phyloP scores from a whole-genome alignment of 345 rosid species.

The Crucihimalaya himalaica region DNA sequence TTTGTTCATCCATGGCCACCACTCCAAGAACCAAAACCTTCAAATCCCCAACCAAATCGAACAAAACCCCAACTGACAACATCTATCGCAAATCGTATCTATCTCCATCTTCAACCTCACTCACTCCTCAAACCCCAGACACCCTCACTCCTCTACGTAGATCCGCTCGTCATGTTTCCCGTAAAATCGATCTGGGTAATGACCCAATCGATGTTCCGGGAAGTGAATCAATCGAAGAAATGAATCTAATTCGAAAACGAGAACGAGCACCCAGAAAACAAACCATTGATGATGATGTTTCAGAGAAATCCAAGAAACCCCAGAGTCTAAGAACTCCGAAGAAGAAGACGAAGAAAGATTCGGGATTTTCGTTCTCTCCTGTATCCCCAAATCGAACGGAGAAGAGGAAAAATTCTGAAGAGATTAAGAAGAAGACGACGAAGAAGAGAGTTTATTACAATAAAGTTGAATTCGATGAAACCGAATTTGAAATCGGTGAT shows the following conservation, averaged over 20 bases:
- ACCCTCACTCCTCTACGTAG: conserved; percentile 53
- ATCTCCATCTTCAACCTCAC: conserved; percentile 36
- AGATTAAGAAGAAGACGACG: too few species aligned
- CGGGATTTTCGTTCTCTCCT: conserved; percentile 49
- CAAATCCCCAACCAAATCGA: too few species aligned
- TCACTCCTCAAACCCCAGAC: conserved; percentile 57
- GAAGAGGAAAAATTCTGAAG: conserved; percentile 46
- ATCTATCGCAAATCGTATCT: conserved; percentile 29
- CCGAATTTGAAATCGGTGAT: too few species aligned
- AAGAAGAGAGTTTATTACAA: too few species aligned
- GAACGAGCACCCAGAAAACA: conserved; percentile 26
- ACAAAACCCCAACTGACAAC: conserved; percentile 26
- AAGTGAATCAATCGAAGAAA: conserved; percentile 22
- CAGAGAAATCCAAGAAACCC: not conserved
- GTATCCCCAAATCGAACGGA: conserved; percentile 51
- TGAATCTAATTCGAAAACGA: conserved; percentile 26
- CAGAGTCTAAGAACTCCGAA: not conserved
- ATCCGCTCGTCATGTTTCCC: conserved; percentile 47
- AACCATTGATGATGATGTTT: not conserved
- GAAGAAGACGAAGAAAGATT: conserved; percentile 18
- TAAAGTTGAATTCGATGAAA: too few species aligned
- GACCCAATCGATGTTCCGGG: conserved; percentile 10
- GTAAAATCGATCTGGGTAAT: conserved; percentile 29
- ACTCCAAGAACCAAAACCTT: too few species aligned
- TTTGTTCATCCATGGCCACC: too few species aligned